Percentiles rank a stretch among this genome's conserved stretches.
Evolutionary conservation across 2,329 filamentous ascomycete species (phyloP).

Genomic region (Pseudocercospora vitis): DNA sequence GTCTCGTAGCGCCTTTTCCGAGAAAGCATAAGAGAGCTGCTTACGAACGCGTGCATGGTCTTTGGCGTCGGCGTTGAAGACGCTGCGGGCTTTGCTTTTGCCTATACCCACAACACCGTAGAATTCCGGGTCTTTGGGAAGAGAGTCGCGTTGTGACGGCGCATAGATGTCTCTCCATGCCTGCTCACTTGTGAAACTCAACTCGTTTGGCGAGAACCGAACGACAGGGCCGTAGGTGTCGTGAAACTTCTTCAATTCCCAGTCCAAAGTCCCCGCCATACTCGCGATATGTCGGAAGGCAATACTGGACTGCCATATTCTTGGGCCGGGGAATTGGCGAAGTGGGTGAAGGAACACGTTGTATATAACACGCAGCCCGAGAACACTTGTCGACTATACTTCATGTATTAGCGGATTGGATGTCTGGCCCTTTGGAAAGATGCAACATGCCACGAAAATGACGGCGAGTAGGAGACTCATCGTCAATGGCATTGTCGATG

Average conservation of each 20-base stretch:
- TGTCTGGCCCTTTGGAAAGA: no score
- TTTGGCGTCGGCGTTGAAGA: conserved; percentile 25
- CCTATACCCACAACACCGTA: conserved; percentile 1
- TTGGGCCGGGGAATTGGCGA: conserved; percentile 9
- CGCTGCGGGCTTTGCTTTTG: no score
- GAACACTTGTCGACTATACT: no score
- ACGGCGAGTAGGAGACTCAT: no score
- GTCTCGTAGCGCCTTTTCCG: conserved; percentile 29
- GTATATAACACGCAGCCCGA: no score
- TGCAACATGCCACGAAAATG: no score
- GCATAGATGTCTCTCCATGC: conserved; percentile 31
- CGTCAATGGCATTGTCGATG: no score
- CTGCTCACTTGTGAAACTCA: conserved; percentile 34
- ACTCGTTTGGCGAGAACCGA: conserved; percentile 42
- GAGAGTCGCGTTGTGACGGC: conserved; percentile 22
- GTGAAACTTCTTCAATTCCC: conserved; percentile 32
- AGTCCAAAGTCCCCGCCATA: no score
- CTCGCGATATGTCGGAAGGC: neutral
- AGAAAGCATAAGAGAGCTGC: conserved; percentile 28
- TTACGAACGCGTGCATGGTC: conserved; percentile 27
- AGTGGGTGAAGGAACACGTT: conserved; percentile 15
- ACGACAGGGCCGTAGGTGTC: conserved; percentile 41
- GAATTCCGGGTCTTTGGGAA: neutral
- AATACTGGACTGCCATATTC: conserved; percentile 4
- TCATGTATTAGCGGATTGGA: no score